Evolutionary conservation across 1,139 yeast genomes (phyloP), one percentile per base, ranked within the genome.

Genomic region (Yamadazyma atmosphaerica): DNA sequence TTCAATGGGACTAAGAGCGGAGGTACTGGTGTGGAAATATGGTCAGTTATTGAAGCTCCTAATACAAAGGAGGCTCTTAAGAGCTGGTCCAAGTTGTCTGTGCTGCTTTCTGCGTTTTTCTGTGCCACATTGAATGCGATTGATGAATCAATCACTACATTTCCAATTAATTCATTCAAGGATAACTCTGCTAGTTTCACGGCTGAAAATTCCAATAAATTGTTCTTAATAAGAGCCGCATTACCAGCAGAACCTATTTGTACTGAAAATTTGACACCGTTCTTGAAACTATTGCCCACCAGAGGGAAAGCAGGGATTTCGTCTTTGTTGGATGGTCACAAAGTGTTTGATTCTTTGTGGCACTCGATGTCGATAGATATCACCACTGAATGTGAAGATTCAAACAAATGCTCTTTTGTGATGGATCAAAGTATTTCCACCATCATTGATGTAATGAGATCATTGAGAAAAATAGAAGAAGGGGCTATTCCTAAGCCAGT

Each of bases 201-300:
- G 28, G 57, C 65, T 1, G 50, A 60, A n/a, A 36, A 56, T 1
- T 44, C 49, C 4, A 68, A 72, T 38, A 57, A 67, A 4, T 58
- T 84, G 12, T 85, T 71, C 54, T 63, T 85, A 29, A 58, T 90
- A 45, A 73, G 95, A 45, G 96, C 97, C 6, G 86, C 96, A 0
- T 74, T 94, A 36, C 97, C 99, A 1, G 80, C 92, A 45, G 99
- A 94, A 55, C 96, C 98, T 0, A 83, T 94, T 12, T 94, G 99
- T 63, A 94, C 99, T 0, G 99, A 94, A 59, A 94, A 94, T 60
- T 72, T 94, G 55, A 90, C 99, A 0, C 98, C 98, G 0, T 88
- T 92, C 52, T 63, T 94, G 45, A 90, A 89, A 55, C 69, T 94
- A 43, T 70, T 94, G 24, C 98, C 98, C 3, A 86, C 98, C 8